phyloP scores from a whole-genome alignment of 2,329 filamentous ascomycete species.

The Ascochyta viciae-villosae region DNA sequence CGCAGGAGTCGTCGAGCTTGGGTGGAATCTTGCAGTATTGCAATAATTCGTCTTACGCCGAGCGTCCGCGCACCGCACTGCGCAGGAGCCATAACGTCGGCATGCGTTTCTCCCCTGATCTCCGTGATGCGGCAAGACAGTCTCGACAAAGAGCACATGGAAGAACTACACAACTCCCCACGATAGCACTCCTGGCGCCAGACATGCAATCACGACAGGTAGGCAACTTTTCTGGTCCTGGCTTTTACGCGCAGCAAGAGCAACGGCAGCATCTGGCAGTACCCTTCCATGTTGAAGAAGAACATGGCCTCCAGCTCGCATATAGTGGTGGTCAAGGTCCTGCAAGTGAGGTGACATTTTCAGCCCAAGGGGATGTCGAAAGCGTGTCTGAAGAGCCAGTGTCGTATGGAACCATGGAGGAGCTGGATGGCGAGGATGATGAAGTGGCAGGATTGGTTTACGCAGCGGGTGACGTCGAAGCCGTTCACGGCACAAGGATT shows the following conservation, averaged over 20 bases:
- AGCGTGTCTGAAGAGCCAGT: background rate
- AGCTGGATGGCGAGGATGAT: background rate
- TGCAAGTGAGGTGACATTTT: background rate
- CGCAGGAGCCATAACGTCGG: constrained; percentile 1
- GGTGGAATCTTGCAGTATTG: constrained; percentile 36
- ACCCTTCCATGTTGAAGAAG: background rate
- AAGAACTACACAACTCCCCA: constrained; percentile 15
- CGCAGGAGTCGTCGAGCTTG: constrained; percentile 33
- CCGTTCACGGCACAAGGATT: constrained; percentile 1
- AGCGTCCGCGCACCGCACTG: constrained; percentile 3
- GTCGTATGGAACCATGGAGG: background rate
- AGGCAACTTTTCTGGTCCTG: constrained; percentile 23
- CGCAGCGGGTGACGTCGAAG: constrained; percentile 7
- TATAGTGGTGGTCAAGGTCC: background rate
- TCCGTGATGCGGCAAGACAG: background rate
- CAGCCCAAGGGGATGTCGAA: background rate
- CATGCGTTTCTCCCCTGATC: background rate
- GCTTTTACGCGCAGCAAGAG: constrained; percentile 40
- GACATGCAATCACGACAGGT: constrained; percentile 8
- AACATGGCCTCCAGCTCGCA: background rate
- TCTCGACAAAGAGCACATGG: background rate
- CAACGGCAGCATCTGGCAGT: constrained; percentile 17
- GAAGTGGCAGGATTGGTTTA: background rate
- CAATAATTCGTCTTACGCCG: constrained; percentile 27
- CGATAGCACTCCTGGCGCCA: constrained; percentile 23